Evolutionary conservation across 163 green algal genomes (phyloP).

Genomic region (Chlamydomonas reinhardtii): DNA sequence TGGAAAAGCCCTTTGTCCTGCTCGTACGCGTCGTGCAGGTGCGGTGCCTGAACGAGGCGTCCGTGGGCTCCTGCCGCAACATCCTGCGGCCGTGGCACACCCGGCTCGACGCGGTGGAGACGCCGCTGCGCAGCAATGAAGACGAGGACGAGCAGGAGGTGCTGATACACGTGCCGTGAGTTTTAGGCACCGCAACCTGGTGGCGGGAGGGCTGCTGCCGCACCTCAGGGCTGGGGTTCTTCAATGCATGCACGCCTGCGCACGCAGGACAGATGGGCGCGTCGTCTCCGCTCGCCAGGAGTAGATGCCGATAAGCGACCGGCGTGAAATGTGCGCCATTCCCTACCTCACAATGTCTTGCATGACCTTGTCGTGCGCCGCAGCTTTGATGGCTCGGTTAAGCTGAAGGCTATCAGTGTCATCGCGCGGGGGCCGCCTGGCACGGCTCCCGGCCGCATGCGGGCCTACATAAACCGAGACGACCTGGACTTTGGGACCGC

Average conservation of each 20-base stretch:
- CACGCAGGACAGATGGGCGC: no score
- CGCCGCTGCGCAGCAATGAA: conserved; percentile 80
- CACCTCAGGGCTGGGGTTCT: no score
- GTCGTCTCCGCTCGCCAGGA: no score
- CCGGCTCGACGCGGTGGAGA: conserved; percentile 62
- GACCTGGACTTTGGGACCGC: conserved; percentile 89
- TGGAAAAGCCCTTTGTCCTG: no score
- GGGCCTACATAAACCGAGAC: conserved; percentile 79
- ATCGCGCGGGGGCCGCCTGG: conserved; percentile 70
- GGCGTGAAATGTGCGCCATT: no score
- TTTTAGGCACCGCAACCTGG: background rate
- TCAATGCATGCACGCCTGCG: no score
- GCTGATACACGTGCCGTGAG: conserved; percentile 90
- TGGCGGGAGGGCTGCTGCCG: no score
- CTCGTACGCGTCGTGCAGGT: conserved; percentile 68
- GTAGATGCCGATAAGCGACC: no score
- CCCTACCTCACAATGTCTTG: no score
- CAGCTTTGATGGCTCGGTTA: conserved; percentile 79
- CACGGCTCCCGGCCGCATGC: conserved; percentile 58
- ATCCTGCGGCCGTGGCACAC: conserved; percentile 85
- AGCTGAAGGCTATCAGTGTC: conserved; percentile 78
- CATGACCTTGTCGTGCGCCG: background rate
- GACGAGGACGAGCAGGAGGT: conserved; percentile 89
- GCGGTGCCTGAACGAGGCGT: conserved; percentile 87
- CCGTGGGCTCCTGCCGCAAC: conserved; percentile 63